These are phyloP conservation scores for Orbilia quercus DNA, from an alignment of 2,329 filamentous ascomycete species.

Conservation along the genomic window DNA sequence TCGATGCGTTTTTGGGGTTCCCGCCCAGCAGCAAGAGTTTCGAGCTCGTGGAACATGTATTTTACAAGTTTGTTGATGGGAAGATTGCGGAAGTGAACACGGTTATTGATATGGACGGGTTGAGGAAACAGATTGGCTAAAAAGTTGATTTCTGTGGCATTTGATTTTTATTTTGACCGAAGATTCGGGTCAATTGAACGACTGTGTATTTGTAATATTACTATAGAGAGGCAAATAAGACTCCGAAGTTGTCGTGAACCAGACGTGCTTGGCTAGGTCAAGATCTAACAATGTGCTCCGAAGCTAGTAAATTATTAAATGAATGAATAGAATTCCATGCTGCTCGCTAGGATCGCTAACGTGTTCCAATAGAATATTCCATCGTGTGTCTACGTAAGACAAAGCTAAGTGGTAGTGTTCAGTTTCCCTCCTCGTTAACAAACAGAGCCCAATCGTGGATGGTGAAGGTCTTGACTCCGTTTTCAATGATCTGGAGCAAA, in stretches of 20 bases:
- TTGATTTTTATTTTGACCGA: no score
- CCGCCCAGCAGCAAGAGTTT: slow-evolving; percentile 27
- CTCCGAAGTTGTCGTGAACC: no score
- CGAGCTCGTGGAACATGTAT: slow-evolving; percentile 46
- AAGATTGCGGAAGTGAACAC: slow-evolving; percentile 42
- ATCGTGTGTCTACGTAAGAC: not conserved
- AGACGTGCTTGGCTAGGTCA: no score
- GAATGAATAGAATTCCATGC: not conserved
- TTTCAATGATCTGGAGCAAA: slow-evolving; percentile 54
- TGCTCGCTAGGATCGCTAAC: not conserved
- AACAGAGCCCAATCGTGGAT: slow-evolving; percentile 58
- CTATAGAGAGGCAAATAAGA: no score
- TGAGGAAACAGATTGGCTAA: slow-evolving; percentile 34
- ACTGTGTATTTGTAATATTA: no score
- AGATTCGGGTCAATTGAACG: no score
- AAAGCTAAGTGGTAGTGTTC: not conserved
- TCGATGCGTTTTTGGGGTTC: slow-evolving; percentile 37
- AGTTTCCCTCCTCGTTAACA: slow-evolving; percentile 44
- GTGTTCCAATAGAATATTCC: not conserved
- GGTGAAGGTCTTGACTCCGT: slow-evolving; percentile 48
- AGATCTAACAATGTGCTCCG: no score
- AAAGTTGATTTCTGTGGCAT: not conserved
- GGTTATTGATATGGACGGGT: slow-evolving; percentile 51
- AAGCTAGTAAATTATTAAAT: no score
- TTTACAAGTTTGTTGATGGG: slow-evolving; percentile 41